Evolutionary conservation across 805 yeast species (phyloP), one percentile per base, ranked within the genome.

Genomic region (Lipomyces kockii): DNA sequence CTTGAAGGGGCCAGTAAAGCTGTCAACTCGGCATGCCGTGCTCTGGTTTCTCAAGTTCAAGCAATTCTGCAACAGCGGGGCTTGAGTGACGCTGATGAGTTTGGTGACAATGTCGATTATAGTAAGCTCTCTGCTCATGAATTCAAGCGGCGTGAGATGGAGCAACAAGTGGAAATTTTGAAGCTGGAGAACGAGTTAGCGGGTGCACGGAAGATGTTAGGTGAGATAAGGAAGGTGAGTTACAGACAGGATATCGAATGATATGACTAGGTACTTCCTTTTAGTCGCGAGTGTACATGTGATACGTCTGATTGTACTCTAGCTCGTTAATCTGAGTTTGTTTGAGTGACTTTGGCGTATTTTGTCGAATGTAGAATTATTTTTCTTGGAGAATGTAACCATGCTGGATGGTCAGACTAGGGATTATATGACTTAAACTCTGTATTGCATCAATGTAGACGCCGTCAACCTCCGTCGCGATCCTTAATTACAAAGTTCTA

Each of bases 161-260:
- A 91, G 76, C 97, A 91, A 78, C 97, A 92, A 77, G 97, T 92
- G 6, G 93, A 90, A 76, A 92, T 92, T 61, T 82, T 92, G 78
- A 90, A 90, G 77, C 81, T 92, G 64, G 97, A 92, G 74, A 90
- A 90, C 73, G 85, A 89, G 58, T 81, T 92, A 72, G 80, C 80
- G 58, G 78, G 85, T 25, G 95, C 97, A 0, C 83, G 97, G 76
- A 91, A 90, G 79, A 85, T 90, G 74, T 81, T 92, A 69, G 95
- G 96, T 35, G 96, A 90, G 72, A 92, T 92, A 68, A 82, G 97
- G 77, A 89, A 89, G 77, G 86, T 84, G 64, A 89, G 93, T 65
- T 92, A 92, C 77, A 82, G 83, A 67, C 90, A 87, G 71, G 90
- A 87, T 49, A 37, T n/a, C 14, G 71, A 67, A 37, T 61, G 56